Conservation (phyloP, 306 rosid genomes). For the Dryas drummondii region DNA sequence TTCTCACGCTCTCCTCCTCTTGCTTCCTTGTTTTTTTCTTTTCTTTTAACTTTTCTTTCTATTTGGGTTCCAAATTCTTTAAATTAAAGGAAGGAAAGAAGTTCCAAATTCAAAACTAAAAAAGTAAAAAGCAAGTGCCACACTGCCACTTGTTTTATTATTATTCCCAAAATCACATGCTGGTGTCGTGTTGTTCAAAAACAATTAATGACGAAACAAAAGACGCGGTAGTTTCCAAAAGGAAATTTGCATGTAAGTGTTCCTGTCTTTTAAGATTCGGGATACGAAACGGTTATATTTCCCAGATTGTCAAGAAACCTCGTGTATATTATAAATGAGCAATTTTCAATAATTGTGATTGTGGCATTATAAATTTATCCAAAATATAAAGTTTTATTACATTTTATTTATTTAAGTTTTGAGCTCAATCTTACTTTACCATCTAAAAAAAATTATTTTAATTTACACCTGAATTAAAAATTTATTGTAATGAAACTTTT, state of each 20-base stretch:
- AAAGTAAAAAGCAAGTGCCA: slow-evolving; percentile 18
- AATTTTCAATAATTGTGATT: too few relatives aligned
- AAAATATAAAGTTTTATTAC: too few relatives aligned
- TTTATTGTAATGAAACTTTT: too few relatives aligned
- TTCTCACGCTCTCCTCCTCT: background rate
- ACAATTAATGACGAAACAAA: background rate
- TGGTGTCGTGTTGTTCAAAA: slow-evolving; percentile 14
- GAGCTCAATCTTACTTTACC: too few relatives aligned
- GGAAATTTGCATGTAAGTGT: background rate
- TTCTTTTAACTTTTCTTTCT: background rate
- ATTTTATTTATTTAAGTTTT: too few relatives aligned
- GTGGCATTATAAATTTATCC: too few relatives aligned
- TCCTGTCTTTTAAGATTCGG: background rate
- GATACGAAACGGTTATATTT: background rate
- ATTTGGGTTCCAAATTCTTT: too few relatives aligned
- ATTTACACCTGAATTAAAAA: too few relatives aligned
- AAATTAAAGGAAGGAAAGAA: too few relatives aligned
- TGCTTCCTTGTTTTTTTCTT: background rate
- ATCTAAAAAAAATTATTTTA: too few relatives aligned
- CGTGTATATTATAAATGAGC: background rate
- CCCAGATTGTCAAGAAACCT: background rate
- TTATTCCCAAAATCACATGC: slow-evolving; percentile 25
- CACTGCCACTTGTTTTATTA: slow-evolving; percentile 11
- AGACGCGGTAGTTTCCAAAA: slow-evolving; percentile 6
- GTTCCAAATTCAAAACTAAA: too few relatives aligned